These are phyloP conservation scores for Podila epicladia DNA, from an alignment of 192 early-diverging fungal genomes.

Conservation along the genomic window DNA sequence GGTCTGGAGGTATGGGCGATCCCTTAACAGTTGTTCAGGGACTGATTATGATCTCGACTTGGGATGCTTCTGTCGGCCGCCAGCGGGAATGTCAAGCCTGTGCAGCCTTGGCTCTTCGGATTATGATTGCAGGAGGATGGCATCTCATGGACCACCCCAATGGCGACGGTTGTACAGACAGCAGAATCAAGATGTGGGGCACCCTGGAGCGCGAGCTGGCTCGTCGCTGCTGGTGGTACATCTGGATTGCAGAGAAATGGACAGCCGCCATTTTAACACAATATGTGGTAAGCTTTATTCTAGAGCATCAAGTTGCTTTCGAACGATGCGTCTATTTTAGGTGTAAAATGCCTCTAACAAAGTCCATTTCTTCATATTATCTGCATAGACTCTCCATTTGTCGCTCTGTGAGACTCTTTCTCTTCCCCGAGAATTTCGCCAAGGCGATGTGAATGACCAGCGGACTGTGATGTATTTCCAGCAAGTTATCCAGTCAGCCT, in stretches of 20 bases:
- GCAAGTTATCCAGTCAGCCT: conserved; percentile 36
- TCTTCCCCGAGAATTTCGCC: conserved; percentile 38
- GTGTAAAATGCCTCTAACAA: background rate
- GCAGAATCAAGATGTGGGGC: conserved; percentile 51
- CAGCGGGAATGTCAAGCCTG: conserved; percentile 48
- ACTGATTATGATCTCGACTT: conserved; percentile 45
- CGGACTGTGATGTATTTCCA: conserved; percentile 24
- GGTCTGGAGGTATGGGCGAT: conserved; percentile 40
- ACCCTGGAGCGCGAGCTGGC: conserved; percentile 50
- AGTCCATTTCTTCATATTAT: background rate
- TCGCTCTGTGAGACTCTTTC: conserved; percentile 48
- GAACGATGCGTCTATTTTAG: background rate
- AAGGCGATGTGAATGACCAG: conserved; percentile 26
- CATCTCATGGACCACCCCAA: conserved; percentile 50
- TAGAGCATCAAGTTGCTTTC: background rate
- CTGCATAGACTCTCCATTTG: conserved; percentile 30
- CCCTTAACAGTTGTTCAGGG: conserved; percentile 47
- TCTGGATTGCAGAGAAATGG: conserved; percentile 51
- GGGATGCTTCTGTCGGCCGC: conserved; percentile 48
- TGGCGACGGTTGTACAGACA: conserved; percentile 48
- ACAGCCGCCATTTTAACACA: conserved; percentile 42
- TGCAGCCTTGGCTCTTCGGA: conserved; percentile 41
- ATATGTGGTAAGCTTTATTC: conserved; percentile 30
- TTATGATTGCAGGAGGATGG: conserved; percentile 52
- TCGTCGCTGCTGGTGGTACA: conserved; percentile 49